Conservation (phyloP, 306 rosid species). For the Fagus sylvatica region DNA sequence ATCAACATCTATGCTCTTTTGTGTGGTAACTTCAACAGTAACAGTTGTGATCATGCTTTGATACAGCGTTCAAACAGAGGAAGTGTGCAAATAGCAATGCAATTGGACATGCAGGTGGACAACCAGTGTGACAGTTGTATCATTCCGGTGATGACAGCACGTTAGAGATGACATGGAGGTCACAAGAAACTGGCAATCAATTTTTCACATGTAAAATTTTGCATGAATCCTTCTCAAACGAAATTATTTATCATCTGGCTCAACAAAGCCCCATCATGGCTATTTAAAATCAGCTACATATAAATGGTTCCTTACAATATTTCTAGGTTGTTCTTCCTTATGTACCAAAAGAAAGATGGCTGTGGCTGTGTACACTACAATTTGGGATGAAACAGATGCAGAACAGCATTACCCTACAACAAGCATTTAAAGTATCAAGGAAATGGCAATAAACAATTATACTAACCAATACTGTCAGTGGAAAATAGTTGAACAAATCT, state of each 20-base stretch:
- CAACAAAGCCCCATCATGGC: not conserved
- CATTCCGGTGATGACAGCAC: not conserved
- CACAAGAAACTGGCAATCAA: not conserved
- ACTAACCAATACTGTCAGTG: conserved; percentile 95
- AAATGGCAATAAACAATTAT: not conserved
- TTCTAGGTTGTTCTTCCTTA: not conserved
- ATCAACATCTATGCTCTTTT: not conserved
- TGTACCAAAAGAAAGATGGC: not conserved
- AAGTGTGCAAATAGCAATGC: not conserved
- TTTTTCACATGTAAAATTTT: not conserved
- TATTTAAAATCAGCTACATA: not conserved
- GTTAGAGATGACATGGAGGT: no score
- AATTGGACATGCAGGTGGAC: not conserved
- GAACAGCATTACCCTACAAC: not conserved
- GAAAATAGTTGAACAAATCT: conserved; percentile 94
- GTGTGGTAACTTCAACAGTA: not conserved
- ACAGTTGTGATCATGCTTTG: not conserved
- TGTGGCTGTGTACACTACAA: conserved; percentile 5
- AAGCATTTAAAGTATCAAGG: conserved; percentile 5
- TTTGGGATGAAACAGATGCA: conserved; percentile 3
- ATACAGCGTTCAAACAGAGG: not conserved
- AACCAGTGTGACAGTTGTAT: not conserved
- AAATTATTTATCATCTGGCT: not conserved
- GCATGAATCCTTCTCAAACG: not conserved
- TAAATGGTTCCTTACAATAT: not conserved